Percentiles rank a stretch among this genome's conserved stretches.
phyloP scores from a whole-genome alignment of 164 flowering plant genomes.

The Cinnamomum chago region DNA sequence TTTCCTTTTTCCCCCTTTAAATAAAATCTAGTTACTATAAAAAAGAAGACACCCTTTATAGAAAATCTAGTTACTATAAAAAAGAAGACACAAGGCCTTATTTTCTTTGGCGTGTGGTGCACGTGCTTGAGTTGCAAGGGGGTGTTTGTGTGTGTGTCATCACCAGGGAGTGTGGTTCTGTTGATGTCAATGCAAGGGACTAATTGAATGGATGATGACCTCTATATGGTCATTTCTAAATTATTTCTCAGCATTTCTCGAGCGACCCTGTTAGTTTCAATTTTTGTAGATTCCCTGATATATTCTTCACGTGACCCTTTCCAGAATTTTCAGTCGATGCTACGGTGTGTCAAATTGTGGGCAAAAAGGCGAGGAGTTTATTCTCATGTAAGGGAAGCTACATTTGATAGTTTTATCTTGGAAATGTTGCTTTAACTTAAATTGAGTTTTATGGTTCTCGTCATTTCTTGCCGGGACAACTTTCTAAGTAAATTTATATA shows the following conservation, averaged over 20 bases:
- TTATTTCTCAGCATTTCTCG: neutral
- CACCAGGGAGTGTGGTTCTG: too few species aligned
- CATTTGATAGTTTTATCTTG: neutral
- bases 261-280: neutral
- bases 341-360: conserved; percentile 54
- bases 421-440: neutral
- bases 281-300: conserved; percentile 4
- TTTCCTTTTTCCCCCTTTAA: too few species aligned
- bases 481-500: neutral
- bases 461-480: neutral
- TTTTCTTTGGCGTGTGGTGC: too few species aligned
- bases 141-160: too few species aligned
- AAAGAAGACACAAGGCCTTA: too few species aligned
- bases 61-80: too few species aligned
- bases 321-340: conserved; percentile 39
- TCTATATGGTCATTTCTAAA: neutral
- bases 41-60: too few species aligned
- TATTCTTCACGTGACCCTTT: conserved; percentile 9
- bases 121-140: too few species aligned
- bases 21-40: too few species aligned
- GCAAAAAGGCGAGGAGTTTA: conserved; percentile 56
- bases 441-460: neutral
- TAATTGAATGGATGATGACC: neutral
- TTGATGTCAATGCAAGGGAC: too few species aligned
- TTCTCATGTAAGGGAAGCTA: conserved; percentile 38